phyloP scores from a whole-genome alignment of 2,329 filamentous ascomycete species.

The Aspergillus clavatus region DNA sequence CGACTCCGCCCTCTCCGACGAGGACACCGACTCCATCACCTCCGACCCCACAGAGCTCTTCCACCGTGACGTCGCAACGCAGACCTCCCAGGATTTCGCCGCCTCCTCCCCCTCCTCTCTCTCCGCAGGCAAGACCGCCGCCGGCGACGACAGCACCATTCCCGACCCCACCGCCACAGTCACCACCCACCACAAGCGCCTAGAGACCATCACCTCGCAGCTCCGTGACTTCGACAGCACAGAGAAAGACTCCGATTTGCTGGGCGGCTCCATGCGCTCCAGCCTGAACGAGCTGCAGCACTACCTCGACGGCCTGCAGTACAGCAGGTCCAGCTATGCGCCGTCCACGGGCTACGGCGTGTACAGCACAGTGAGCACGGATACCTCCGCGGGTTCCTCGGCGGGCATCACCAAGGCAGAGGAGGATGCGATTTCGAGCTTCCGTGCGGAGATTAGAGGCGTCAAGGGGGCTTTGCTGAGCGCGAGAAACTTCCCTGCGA shows the following conservation, averaged over 20 bases:
- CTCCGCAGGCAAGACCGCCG: conserved; percentile 11
- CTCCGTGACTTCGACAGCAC: conserved; percentile 44
- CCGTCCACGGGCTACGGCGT: conserved; percentile 29
- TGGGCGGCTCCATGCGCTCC: conserved; percentile 31
- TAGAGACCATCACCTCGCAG: conserved; percentile 50
- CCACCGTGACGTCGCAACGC: conserved; percentile 59
- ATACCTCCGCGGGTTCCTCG: conserved; percentile 13
- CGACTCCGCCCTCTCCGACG: conserved; percentile 22
- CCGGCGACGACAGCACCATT: conserved; percentile 9
- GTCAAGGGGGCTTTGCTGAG: conserved; percentile 61
- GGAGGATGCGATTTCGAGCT: conserved; percentile 53
- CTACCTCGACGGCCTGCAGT: conserved; percentile 49
- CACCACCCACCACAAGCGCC: conserved; percentile 39
- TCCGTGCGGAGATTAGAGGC: conserved; percentile 57
- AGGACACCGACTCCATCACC: conserved; percentile 46
- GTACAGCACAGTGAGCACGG: conserved; percentile 31
- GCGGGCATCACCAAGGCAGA: conserved; percentile 39
- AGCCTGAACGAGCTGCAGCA: conserved; percentile 44
- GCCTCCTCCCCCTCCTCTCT: conserved; percentile 20
- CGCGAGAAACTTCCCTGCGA: conserved; percentile 55
- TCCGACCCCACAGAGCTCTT: conserved; percentile 61
- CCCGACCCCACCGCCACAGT: conserved; percentile 24
- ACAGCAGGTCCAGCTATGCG: conserved; percentile 30
- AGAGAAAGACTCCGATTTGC: conserved; percentile 31
- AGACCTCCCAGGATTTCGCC: conserved; percentile 48